Base-by-base conservation (phyloP, 2,329 filamentous ascomycete species). In the Zopfia rhizophila region DNA sequence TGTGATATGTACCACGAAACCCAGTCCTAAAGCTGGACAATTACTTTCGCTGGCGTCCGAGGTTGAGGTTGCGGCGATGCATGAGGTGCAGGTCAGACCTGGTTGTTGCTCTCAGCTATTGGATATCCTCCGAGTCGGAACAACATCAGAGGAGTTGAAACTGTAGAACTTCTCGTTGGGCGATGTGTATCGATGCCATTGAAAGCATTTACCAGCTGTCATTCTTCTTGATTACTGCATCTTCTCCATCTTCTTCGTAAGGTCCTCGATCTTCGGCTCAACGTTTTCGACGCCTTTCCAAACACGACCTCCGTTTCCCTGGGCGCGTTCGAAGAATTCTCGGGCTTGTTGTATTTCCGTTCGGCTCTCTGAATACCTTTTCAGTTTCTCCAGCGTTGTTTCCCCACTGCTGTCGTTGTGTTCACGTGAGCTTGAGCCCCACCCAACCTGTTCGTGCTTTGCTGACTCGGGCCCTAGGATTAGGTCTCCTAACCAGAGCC, bases 401-500 rank as follows among this genome's bases (percentile, higher is more conserved):
- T 39, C 37, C 7, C 48, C 28, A 28, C 29, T 7, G n/a, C 35
- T 18, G 32, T 45, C 30, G 27, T 37, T 24, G 13, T 39, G 11
- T 16, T 36, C 24, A 25, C 19, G 29, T 38, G 13, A 31, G 30
- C 7, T 58, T 37, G 12, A 21, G 46, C 12, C 43, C 37, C 8
- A 55, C 48, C 58, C 50, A 56, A 19, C 48, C 28, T 3, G 29
- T 19, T 16, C 22, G 18, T 25, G 31, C 11, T 35, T 38, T 31
- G n/a, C 46, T 55, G 12, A 25, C 7, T 48, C 54, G 28, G 58
- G 48, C 12, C 59, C 64, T 17, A 85, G 60, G 18, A 74, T 66
- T 25, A 96, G 72, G 66, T 96, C 90, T 5, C 81, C 87, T 12
- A 90, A 77, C 78, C 90, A 96, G 12, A 94, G 75, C 1, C 84